A percentile compares a stretch with the other conserved stretches of the same genome.
Evolutionary conservation across 345 rosid species (phyloP).

Genomic region (Dovyalis caffra): DNA sequence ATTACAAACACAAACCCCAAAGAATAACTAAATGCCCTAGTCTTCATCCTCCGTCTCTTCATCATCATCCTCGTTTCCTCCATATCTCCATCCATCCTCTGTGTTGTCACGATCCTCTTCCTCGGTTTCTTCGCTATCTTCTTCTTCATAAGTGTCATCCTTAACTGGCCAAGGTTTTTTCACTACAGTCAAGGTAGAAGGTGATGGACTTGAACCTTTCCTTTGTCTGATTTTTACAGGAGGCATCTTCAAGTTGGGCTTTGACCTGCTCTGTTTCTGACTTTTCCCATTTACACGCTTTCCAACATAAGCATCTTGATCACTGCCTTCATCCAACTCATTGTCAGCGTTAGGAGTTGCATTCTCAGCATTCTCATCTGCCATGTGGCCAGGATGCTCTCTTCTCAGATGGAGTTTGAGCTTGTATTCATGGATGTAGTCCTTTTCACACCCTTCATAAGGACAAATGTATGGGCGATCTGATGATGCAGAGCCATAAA

Average conservation of each 20-base stretch:
- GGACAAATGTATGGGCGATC: conserved; percentile 95
- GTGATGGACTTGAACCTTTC: conserved; percentile 62
- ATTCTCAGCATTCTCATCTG: conserved; percentile 66
- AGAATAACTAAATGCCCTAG: conserved; percentile 6
- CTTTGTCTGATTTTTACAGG: conserved; percentile 52
- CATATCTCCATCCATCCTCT: conserved; percentile 83
- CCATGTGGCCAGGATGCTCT: conserved; percentile 83
- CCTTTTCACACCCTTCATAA: conserved; percentile 85
- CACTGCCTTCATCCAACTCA: conserved; percentile 81
- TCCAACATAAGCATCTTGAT: conserved; percentile 63
- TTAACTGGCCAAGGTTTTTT: conserved; percentile 66
- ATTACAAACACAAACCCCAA: not conserved
- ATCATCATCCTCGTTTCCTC: conserved; percentile 72
- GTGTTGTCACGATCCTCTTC: conserved; percentile 72
- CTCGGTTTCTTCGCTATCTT: conserved; percentile 89
- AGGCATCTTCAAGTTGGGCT: conserved; percentile 64
- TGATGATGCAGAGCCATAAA: conserved; percentile 60
- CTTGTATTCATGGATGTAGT: conserved; percentile 96
- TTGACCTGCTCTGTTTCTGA: conserved; percentile 59
- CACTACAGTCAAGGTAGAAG: conserved; percentile 40
- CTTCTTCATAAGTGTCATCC: conserved; percentile 63
- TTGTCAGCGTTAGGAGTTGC: conserved; percentile 49
- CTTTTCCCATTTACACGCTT: conserved; percentile 62
- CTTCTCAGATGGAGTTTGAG: conserved; percentile 91
- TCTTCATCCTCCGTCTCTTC: conserved; percentile 97